phyloP scores from a whole-genome alignment of 805 yeast species.

The Candida ulmi region DNA sequence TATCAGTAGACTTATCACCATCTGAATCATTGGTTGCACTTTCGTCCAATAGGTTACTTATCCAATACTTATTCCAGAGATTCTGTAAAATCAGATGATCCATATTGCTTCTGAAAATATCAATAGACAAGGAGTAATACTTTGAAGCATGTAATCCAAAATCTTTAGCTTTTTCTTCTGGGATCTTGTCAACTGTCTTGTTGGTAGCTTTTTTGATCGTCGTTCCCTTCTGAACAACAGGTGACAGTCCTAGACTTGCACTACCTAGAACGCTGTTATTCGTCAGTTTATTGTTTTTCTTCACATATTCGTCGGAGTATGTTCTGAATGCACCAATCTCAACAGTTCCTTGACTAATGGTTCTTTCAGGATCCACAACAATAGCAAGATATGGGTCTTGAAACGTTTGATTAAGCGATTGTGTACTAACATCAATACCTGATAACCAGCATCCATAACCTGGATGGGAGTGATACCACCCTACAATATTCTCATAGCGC shows the following conservation, averaged over 20 bases:
- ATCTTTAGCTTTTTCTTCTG: slow-evolving; percentile 50
- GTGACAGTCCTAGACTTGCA: slow-evolving; percentile 11
- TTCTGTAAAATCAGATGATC: slow-evolving; percentile 43
- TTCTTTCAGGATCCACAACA: slow-evolving; percentile 79
- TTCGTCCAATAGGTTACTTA: slow-evolving; percentile 29
- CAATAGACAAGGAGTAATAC: slow-evolving; percentile 63
- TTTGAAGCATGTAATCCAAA: slow-evolving; percentile 66
- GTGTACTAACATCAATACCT: slow-evolving; percentile 91
- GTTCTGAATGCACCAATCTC: slow-evolving; percentile 91
- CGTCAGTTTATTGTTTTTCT: slow-evolving; percentile 5
- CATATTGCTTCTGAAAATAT: slow-evolving; percentile 46
- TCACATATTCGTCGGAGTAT: slow-evolving; percentile 32
- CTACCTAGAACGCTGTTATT: slow-evolving; percentile 1
- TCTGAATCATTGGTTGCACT: too few species aligned
- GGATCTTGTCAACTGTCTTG: slow-evolving; percentile 24
- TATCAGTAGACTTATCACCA: too few species aligned
- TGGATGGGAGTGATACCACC: slow-evolving; percentile 99
- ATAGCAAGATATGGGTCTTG: slow-evolving; percentile 91
- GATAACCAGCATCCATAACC: slow-evolving; percentile 97
- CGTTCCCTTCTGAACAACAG: slow-evolving; percentile 5
- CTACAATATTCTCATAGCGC: slow-evolving; percentile 70
- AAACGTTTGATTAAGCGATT: slow-evolving; percentile 72
- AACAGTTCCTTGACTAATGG: slow-evolving; percentile 54
- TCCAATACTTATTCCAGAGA: slow-evolving; percentile 44
- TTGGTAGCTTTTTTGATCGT: neutral